Percentiles rank a stretch among this genome's conserved stretches.
Conservation (phyloP, 257 asterid genomes). For the Lantana camara region DNA sequence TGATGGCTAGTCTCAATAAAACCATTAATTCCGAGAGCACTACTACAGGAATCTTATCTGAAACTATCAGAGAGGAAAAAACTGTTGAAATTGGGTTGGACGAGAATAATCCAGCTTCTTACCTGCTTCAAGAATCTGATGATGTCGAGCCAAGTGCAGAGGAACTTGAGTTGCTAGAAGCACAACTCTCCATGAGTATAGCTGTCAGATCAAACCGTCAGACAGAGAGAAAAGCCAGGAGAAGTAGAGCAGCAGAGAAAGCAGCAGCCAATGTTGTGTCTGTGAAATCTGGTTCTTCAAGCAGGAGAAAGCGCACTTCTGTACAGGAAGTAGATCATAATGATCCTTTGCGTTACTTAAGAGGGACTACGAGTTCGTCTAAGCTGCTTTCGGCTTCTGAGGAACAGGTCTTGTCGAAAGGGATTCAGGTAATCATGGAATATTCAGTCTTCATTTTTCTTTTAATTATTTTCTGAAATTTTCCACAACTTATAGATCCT, state of each 20-base stretch:
- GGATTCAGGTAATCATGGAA: constrained; percentile 69
- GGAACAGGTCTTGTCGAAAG: constrained; percentile 76
- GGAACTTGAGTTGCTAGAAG: constrained; percentile 69
- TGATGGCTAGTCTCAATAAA: constrained; percentile 47
- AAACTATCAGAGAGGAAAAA: constrained; percentile 34
- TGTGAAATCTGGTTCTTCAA: constrained; percentile 70
- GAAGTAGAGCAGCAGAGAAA: constrained; percentile 79
- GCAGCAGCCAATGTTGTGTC: constrained; percentile 67
- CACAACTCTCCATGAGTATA: constrained; percentile 50
- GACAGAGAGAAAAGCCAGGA: constrained; percentile 70
- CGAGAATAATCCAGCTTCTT: constrained; percentile 24
- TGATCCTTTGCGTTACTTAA: constrained; percentile 83
- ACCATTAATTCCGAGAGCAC: constrained; percentile 31
- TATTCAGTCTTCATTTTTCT: not conserved
- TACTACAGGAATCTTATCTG: constrained; percentile 26
- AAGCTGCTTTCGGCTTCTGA: constrained; percentile 84
- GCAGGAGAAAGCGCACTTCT: constrained; percentile 65
- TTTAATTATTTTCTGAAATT: constrained; percentile 7
- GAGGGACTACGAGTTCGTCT: constrained; percentile 69
- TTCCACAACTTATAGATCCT: not conserved
- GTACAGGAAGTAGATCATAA: constrained; percentile 71
- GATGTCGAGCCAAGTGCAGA: constrained; percentile 65
- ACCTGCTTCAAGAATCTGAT: constrained; percentile 43
- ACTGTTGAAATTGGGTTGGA: constrained; percentile 44
- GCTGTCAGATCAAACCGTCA: constrained; percentile 86